Base-by-base conservation (phyloP, 2,329 filamentous ascomycete genomes). In the Hypomyces perniciosus region DNA sequence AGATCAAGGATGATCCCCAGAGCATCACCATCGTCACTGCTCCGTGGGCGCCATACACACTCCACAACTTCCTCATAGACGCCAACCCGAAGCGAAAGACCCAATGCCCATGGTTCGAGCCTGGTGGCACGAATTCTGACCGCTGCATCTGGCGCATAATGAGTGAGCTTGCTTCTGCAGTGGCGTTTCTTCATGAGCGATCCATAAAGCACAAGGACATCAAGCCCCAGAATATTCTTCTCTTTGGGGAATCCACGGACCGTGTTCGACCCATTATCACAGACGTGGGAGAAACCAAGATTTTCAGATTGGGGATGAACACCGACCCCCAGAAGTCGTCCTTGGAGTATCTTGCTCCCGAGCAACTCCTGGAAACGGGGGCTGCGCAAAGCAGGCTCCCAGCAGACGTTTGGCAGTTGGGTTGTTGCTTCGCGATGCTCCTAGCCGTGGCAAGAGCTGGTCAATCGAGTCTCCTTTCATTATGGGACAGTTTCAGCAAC, bases 161-260 rank as follows among this genome's bases (percentile, higher is more conserved):
- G 30, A 27, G 20, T 13, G 39, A 37, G 27, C 27, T 49, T 5
- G 40, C 46, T 4, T 30, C 30, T 3, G 46, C 46, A 5, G 46
- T 49, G 27, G 39, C 13, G 13, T 49, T 26, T 12, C 46, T 49
- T 6, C 46, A 49, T 13, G 10, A 13, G 4, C 39, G 31, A 6
- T 27, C 7, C 10, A 49, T 49, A 10, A 49, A 49, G 31, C 46
- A 49, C 38, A 49, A 49, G 46, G 46, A 49, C 34, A 20, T 49
- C 1, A 49, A 49, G 26, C 46, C 46, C 4, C 28, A 49, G 7
- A 49, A 49, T 29, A 49, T 49, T 4, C 46, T 49, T 9, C 7
- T 49, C 12, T 13, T 33, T 9, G 10, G 27, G 28, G 46, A 49
- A 33, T 4, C 26, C 6, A 49, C 38, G 4, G 29, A 42, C 3